Percentiles rank a stretch among this genome's conserved stretches.
Evolutionary conservation across 768 basidiomycete species (phyloP).

Genomic region (Peribolospora kevripleyi): DNA sequence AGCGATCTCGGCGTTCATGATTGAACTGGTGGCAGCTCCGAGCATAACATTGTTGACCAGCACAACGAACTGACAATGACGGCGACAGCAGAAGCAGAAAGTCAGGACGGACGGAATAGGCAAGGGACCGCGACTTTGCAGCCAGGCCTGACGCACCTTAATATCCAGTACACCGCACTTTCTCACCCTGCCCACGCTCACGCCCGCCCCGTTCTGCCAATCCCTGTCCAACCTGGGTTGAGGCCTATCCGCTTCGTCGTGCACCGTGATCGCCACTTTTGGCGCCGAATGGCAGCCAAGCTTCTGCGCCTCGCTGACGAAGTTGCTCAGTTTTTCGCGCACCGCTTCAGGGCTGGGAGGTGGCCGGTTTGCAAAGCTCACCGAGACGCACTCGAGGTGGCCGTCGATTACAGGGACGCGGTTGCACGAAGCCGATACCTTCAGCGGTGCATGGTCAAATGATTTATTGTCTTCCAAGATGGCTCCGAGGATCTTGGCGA

Average conservation of each 20-base stretch:
- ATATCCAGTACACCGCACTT: slow-evolving; percentile 80
- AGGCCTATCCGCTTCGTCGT: slow-evolving; percentile 33
- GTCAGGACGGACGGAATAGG: too few species aligned
- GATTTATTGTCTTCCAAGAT: slow-evolving; percentile 30
- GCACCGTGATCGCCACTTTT: slow-evolving; percentile 55
- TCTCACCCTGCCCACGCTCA: slow-evolving; percentile 69
- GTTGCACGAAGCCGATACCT: slow-evolving; percentile 75
- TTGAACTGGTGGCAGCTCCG: slow-evolving; percentile 85
- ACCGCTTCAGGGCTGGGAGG: slow-evolving; percentile 72
- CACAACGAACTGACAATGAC: slow-evolving; percentile 36
- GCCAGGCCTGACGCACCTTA: slow-evolving; percentile 24
- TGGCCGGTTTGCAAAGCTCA: slow-evolving; percentile 53
- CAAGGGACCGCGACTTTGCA: too few species aligned
- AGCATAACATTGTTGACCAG: slow-evolving; percentile 82
- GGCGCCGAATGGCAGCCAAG: slow-evolving; percentile 68
- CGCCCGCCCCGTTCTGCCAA: slow-evolving; percentile 70
- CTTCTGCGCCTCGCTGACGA: slow-evolving; percentile 48
- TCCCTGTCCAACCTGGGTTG: too few species aligned
- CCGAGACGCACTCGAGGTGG: slow-evolving; percentile 69
- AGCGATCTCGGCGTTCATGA: slow-evolving; percentile 64
- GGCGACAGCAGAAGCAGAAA: too few species aligned
- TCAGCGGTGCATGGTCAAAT: slow-evolving; percentile 80
- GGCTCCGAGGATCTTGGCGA: slow-evolving; percentile 83
- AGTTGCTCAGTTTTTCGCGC: slow-evolving; percentile 49
- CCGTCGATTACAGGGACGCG: slow-evolving; percentile 91